Conservation (phyloP, 441 rosid species). For the Manihot esculenta region DNA sequence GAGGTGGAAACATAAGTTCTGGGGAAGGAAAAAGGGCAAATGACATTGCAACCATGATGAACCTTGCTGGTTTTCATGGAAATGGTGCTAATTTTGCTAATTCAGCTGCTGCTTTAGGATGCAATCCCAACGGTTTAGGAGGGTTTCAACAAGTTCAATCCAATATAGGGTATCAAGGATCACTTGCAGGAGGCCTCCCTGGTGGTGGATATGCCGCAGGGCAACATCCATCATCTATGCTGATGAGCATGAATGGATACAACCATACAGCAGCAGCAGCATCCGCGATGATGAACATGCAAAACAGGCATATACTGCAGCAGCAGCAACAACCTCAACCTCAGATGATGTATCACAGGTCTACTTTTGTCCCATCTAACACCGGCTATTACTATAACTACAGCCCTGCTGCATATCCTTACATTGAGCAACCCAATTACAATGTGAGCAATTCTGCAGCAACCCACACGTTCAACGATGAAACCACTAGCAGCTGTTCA, state of each 20-base stretch:
- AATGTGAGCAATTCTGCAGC: slow-evolving; percentile 30
- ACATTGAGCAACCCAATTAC: slow-evolving; percentile 22
- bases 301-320: slow-evolving; percentile 39
- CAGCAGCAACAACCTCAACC: slow-evolving; percentile 43
- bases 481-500: slow-evolving; percentile 47
- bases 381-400: slow-evolving; percentile 58
- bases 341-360: slow-evolving; percentile 72
- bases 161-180: slow-evolving; percentile 34
- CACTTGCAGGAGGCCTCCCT: slow-evolving; percentile 25
- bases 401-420: slow-evolving; percentile 35
- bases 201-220: slow-evolving; percentile 27
- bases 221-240: slow-evolving; percentile 41
- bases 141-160: slow-evolving; percentile 34
- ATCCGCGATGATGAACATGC: slow-evolving; percentile 51
- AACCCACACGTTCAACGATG: slow-evolving; percentile 49
- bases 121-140: slow-evolving; percentile 33
- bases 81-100: slow-evolving; percentile 20
- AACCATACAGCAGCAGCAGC: slow-evolving; percentile 31
- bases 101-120: slow-evolving; percentile 24
- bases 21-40: slow-evolving; percentile 37
- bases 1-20: slow-evolving; percentile 28
- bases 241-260: slow-evolving; percentile 48
- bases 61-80: slow-evolving; percentile 45
- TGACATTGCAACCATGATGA: slow-evolving; percentile 52
- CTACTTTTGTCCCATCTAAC: slow-evolving; percentile 52